Conservation (phyloP, 352 stramenopile species). For the Globisporangium spiculum region DNA sequence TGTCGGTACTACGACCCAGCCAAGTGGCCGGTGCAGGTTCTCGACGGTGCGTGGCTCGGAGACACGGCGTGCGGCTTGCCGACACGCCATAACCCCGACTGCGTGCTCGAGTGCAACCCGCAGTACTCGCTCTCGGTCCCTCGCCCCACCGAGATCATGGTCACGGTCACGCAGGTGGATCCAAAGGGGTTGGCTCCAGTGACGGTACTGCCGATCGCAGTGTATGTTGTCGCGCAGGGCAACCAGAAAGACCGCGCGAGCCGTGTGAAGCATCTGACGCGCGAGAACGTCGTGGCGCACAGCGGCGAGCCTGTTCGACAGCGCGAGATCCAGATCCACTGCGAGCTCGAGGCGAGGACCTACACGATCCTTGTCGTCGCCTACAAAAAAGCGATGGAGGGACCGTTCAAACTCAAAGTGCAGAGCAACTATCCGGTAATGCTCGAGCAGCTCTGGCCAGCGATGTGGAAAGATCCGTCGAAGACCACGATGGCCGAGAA, state of each 20-base stretch:
- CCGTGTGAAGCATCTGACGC: constrained; percentile 56
- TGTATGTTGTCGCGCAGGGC: constrained; percentile 65
- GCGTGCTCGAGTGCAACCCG: constrained; percentile 84
- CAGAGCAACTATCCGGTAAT: constrained; percentile 85
- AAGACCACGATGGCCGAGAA: constrained; percentile 45
- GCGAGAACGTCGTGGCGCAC: constrained; percentile 75
- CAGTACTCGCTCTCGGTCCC: constrained; percentile 81
- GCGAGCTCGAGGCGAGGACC: constrained; percentile 62
- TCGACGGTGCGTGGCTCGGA: constrained; percentile 56
- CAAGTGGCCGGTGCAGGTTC: constrained; percentile 62
- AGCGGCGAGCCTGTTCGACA: constrained; percentile 68
- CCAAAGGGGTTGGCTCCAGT: constrained; percentile 53
- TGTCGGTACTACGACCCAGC: constrained; percentile 90
- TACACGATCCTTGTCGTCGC: constrained; percentile 88
- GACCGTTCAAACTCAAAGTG: constrained; percentile 82
- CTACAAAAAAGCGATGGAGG: constrained; percentile 89
- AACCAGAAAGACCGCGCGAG: constrained; percentile 51
- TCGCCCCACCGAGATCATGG: constrained; percentile 77
- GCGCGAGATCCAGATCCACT: constrained; percentile 79
- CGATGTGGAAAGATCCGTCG: constrained; percentile 63
- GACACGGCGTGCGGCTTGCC: constrained; percentile 84
- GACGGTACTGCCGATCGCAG: constrained; percentile 59
- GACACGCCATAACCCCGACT: constrained; percentile 77
- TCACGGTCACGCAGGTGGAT: constrained; percentile 87
- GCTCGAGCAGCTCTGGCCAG: constrained; percentile 78